Base-by-base conservation (phyloP, 2,329 filamentous ascomycete species). In the Diaporthe citriasiana region DNA sequence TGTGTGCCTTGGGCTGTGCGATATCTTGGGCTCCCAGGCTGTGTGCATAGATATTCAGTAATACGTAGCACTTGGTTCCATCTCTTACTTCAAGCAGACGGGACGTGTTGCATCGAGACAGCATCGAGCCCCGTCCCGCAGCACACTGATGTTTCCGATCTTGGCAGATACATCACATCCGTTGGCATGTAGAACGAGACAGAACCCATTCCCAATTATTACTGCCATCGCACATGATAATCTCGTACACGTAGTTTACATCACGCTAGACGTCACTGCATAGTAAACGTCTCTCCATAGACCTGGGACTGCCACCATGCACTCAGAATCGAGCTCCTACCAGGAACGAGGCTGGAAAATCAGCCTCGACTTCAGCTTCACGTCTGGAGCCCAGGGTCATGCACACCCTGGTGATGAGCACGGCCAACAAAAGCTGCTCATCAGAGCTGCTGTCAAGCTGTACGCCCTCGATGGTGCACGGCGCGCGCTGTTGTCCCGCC, bases 21-120 rank as follows among this genome's bases (percentile, higher is more conserved):
- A 38, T 27, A n/a, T 25, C 35, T n/a, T 35, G 17, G 17, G 22
- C 19, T 56, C 4, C 4, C 30, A 56, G 3, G 57, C 13, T 60
- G 38, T 7, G 15, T 57, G 30, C 55, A 35, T 57, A 6, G 55
- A 38, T 19, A 22, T 25, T 35, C 57, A 22, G 57, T 25, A 35
- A 35, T n/a, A 42, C 57, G 38, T 42, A 19, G 38, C 57, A 45
- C 3, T 47, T 45, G 59, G 27, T 45, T 30, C 59, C n/a, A n/a
- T 47, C 59, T 63, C 25, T 22, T n/a, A 63, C 57, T 45, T 15
- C 40, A 63, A 47, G 25, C 40, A 63, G 40, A 63, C 59, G 15
- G 59, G 59, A 63, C 27, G 59, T n/a, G 59, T 63, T 30, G 59
- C 59, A 63, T 22, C 59, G 12, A 40, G 15, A n/a, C 55, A 59